phyloP scores from a whole-genome alignment of 805 yeast species.

The Kuraishia piskuri region DNA sequence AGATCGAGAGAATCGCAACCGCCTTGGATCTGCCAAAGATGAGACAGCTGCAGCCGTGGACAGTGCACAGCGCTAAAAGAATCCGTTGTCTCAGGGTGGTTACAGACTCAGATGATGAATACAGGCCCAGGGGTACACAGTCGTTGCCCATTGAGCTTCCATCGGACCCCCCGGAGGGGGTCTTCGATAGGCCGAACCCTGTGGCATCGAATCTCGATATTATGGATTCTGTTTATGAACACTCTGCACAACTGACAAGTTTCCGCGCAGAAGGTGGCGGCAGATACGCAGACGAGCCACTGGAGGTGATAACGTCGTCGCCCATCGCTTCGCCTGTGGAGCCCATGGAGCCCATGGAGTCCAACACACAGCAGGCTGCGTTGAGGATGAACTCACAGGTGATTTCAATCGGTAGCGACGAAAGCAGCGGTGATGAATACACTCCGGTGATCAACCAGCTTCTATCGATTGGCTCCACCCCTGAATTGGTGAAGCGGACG shows the following conservation, averaged over 20 bases:
- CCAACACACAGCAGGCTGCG: not conserved
- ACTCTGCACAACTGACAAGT: constrained; percentile 7
- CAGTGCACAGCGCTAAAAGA: no score
- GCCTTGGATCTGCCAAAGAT: not conserved
- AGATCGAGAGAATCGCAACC: not conserved
- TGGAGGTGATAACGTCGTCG: constrained; percentile 13
- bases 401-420: not conserved
- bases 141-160: not conserved
- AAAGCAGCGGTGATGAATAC: no score
- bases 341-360: not conserved
- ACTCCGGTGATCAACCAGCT: not conserved
- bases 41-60: not conserved
- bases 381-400: not conserved
- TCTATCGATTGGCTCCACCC: not conserved
- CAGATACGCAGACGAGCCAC: not conserved
- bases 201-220: not conserved
- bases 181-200: not conserved
- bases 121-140: not conserved
- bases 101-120: not conserved
- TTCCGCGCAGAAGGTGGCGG: not conserved
- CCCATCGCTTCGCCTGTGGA: constrained; percentile 8
- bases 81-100: not conserved
- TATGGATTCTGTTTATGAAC: not conserved
- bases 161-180: not conserved
- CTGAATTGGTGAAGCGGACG: not conserved